Evolutionary conservation across 2,329 filamentous ascomycete genomes (phyloP), one percentile per base, ranked within the genome.

Genomic region (Sordariomycetes sp.): DNA sequence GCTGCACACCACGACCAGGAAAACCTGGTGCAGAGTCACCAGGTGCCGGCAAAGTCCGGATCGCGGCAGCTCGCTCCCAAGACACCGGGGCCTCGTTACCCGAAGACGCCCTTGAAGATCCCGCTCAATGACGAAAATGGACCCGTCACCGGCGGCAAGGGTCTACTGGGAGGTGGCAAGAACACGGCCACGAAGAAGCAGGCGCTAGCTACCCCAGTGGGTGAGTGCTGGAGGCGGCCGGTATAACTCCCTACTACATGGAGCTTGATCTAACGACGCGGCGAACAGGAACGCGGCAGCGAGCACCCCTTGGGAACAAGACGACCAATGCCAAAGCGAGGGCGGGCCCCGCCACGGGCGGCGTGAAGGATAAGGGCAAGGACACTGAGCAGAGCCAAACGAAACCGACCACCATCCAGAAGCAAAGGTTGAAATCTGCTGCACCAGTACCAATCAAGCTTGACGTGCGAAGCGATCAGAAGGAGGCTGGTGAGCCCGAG

Each of bases 291-390:
- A 65, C 65, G 32, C 82, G 84, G 59, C 85, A 76, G 59, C 84
- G 92, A 65, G 90, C 91, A 42, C 88, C 90, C 13, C 75, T 99
- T 53, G 92, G 92, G 36, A 86, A 89, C 77, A 99, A 99, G 72
- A 97, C 92, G 1, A 97, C 94, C 56, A 99, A 99, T 70, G 90
- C 89, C 57, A 97, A 95, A 75, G 80, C 85, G 59, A 82, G 77
- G 66, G 78, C 76, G 54, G 51, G 35, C 48, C 79, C 84, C 62
- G 84, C 87, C 61, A 85, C 84, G 3, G 81, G 81, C 7, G 84
- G 80, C 34, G 84, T 80, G 35, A 86, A 84, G 64, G 74, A 74
- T 59, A 74, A 76, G 24, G 76, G 78, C 48, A 76, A 78, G 53
- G 81, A 84, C 59, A 70, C 80, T 54, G 84, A 85, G 61, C 86